Percentiles rank a stretch among this genome's conserved stretches.
phyloP scores from a whole-genome alignment of 1,139 yeast species.

The Protomyces arabidopsidicola region DNA sequence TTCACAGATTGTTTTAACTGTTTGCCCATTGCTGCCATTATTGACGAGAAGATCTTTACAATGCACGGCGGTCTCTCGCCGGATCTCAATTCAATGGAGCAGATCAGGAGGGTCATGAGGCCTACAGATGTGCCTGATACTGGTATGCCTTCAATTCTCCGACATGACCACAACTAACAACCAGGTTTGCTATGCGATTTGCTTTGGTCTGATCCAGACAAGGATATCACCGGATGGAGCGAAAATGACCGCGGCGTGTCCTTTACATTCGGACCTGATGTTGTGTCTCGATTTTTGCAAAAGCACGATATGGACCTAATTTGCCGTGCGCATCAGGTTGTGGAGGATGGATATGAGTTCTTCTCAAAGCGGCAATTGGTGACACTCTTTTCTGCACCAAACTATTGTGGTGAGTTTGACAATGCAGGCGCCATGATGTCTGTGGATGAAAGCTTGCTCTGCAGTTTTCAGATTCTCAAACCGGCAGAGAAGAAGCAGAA shows the following conservation, averaged over 20 bases:
- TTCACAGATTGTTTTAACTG: slow-evolving; percentile 97
- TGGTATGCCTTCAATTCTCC: slow-evolving; percentile 13
- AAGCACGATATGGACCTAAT: slow-evolving; percentile 96
- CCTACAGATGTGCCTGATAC: slow-evolving; percentile 95
- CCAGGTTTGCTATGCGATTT: slow-evolving; percentile 77
- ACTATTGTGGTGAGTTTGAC: slow-evolving; percentile 97
- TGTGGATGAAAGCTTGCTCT: slow-evolving; percentile 88
- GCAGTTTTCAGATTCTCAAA: slow-evolving; percentile 95
- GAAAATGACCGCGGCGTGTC: slow-evolving; percentile 98
- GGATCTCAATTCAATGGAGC: slow-evolving; percentile 94
- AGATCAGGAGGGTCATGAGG: slow-evolving; percentile 95
- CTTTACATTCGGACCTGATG: slow-evolving; percentile 96
- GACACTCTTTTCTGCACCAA: slow-evolving; percentile 91
- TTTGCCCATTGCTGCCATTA: slow-evolving; percentile 95
- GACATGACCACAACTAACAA: slow-evolving; percentile 45
- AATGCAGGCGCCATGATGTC: slow-evolving; percentile 99
- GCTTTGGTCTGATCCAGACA: slow-evolving; percentile 97
- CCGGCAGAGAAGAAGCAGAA: slow-evolving; percentile 94
- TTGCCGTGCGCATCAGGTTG: slow-evolving; percentile 98
- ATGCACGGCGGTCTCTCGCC: slow-evolving; percentile 99
- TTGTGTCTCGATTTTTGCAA: slow-evolving; percentile 85
- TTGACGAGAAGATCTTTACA: slow-evolving; percentile 94
- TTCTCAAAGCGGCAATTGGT: slow-evolving; percentile 93
- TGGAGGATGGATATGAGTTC: slow-evolving; percentile 97
- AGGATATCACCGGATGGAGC: slow-evolving; percentile 96